Percentiles rank a stretch among this genome's conserved stretches.
Conservation (phyloP, 75 land plant species). For the Sequoia sempervirens region DNA sequence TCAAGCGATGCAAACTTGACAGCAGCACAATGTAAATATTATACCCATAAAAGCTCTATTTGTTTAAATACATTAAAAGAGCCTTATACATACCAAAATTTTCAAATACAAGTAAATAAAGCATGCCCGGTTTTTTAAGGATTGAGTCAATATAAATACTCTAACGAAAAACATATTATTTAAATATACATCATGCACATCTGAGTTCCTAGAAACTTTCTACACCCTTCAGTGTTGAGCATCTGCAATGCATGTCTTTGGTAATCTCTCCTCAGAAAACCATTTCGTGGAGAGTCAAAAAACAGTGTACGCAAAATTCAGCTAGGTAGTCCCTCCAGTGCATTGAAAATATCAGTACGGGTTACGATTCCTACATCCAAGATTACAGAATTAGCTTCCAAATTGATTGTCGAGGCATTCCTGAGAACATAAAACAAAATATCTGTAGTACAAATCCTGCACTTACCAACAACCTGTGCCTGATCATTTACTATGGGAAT, state of each 20-base stretch:
- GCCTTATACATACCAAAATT: background rate
- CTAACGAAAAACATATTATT: background rate
- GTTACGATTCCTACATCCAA: conserved; percentile 66
- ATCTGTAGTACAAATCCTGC: background rate
- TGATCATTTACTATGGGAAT: conserved; percentile 64
- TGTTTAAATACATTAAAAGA: background rate
- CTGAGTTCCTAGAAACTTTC: background rate
- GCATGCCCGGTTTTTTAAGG: background rate
- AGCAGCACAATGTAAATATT: background rate
- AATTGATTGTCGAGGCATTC: background rate
- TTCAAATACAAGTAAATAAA: background rate
- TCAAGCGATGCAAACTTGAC: background rate
- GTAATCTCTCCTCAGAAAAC: background rate
- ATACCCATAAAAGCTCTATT: background rate
- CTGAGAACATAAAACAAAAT: background rate
- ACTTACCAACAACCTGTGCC: conserved; percentile 60
- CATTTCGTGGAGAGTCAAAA: background rate
- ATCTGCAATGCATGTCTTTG: background rate
- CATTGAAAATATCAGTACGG: conserved; percentile 68
- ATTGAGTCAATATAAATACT: background rate
- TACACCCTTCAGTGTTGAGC: background rate
- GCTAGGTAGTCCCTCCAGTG: conserved; percentile 34
- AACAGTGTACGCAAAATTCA: background rate
- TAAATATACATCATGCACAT: background rate
- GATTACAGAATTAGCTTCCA: background rate